Base-by-base conservation (phyloP, 768 basidiomycete species). In the Lentinula aciculospora region DNA sequence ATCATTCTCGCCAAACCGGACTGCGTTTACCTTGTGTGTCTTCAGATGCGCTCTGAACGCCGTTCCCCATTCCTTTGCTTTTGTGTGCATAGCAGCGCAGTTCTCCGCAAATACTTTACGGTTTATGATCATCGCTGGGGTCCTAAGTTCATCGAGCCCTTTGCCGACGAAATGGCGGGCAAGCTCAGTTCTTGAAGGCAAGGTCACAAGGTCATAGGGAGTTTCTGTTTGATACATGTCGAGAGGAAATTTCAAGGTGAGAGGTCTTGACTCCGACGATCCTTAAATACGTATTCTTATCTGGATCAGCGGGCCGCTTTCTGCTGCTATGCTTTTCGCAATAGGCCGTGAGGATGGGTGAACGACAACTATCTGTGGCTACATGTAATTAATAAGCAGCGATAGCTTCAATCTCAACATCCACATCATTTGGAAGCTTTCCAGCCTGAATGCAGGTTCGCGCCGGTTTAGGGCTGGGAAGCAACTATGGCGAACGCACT, bases 21-120 rank as follows among this genome's bases (percentile, higher is more conserved):
- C 44, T 34, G 17, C 3, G 13, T 65, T 27, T 66, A 85, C 88
- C 78, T 91, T 91, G 67, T 91, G 88, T 0, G 88, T 89, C 72
- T 94, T 95, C 53, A 94, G 78, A 69, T 94, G 93, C 3, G 86
- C 89, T 48, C 92, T 77, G 69, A 94, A 94, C 8, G 65, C 74
- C 15, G 88, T 84, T 2, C 84, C 85, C 80, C 86, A 88, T 27
- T 77, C 75, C 56, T 76, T 76, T 13, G 88, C 82, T 40, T 81
- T 84, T 49, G 74, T 68, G 62, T 88, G 86, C 86, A 94, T 92
- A 58, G 68, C 72, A 10, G 78, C 78, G 68, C 90, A 93, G 67
- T 94, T 94, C 29, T 77, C 69, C 34, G 81, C 81, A 68, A 94
- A 93, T 8, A 84, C 61, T 8, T 79, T 76, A 25, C 88, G 81